A percentile compares a stretch with the other conserved stretches of the same genome.
phyloP scores from a whole-genome alignment of 2,329 filamentous ascomycete species.

The Pyrenophora tritici-repentis region DNA sequence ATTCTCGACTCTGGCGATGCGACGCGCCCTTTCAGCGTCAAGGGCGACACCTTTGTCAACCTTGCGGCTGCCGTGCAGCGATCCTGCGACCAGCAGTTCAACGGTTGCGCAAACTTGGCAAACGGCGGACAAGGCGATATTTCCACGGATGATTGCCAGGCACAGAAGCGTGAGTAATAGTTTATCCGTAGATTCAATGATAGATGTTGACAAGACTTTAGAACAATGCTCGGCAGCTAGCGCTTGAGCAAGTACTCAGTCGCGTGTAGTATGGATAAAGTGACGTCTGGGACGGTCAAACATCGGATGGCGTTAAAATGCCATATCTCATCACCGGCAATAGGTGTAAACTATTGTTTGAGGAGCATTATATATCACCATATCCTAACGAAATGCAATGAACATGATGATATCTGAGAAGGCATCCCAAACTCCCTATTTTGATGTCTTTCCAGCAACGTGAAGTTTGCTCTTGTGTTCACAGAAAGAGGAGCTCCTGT shows the following conservation, averaged over 20 bases:
- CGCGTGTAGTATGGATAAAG: not conserved
- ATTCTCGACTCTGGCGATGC: conserved; percentile 54
- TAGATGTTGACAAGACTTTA: not conserved
- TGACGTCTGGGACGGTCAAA: not conserved
- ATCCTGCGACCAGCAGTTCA: conserved; percentile 68
- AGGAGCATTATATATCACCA: too few relatives aligned
- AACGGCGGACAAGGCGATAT: conserved; percentile 56
- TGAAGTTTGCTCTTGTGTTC: too few relatives aligned
- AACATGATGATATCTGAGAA: too few relatives aligned
- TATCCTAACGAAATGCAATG: too few relatives aligned
- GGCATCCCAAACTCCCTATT: too few relatives aligned
- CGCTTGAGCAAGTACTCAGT: not conserved
- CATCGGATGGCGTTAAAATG: too few relatives aligned
- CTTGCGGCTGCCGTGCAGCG: conserved; percentile 62
- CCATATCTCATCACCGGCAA: too few relatives aligned
- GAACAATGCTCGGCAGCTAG: conserved; percentile 6
- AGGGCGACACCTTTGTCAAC: conserved; percentile 57
- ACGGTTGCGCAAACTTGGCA: conserved; percentile 61
- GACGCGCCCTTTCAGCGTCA: conserved; percentile 49
- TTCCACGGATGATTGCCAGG: conserved; percentile 58
- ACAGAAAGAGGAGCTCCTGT: not conserved
- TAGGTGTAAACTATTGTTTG: too few relatives aligned
- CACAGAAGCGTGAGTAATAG: conserved; percentile 53
- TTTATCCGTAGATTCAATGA: not conserved
- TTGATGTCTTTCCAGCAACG: too few relatives aligned